phyloP scores from a whole-genome alignment of 2,329 filamentous ascomycete species.

The Didymella segeticola region DNA sequence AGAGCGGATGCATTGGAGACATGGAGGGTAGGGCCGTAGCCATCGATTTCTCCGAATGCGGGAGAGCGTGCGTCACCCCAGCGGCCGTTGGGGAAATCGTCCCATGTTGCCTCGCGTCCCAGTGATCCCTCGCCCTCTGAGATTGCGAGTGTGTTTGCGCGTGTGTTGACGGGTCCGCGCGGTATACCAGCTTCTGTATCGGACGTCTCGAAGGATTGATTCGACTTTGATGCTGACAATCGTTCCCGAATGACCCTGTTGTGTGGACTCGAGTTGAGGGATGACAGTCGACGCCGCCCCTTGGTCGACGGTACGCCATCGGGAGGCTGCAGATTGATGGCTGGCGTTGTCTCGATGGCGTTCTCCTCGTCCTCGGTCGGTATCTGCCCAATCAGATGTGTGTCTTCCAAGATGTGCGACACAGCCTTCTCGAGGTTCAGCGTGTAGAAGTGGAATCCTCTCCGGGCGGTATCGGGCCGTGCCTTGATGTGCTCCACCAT shows the following conservation, averaged over 20 bases:
- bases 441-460: constrained; percentile 97
- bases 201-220: constrained; percentile 66
- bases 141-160: constrained; percentile 87
- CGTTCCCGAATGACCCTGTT: constrained; percentile 85
- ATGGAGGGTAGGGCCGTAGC: constrained; percentile 96
- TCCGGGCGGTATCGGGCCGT: constrained; percentile 51
- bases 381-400: constrained; percentile 74
- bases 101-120: constrained; percentile 95
- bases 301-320: constrained; percentile 29
- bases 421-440: constrained; percentile 96
- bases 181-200: constrained; percentile 81
- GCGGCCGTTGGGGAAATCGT: constrained; percentile 95
- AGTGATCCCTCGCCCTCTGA: constrained; percentile 91
- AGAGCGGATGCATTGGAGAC: constrained; percentile 85
- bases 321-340: constrained; percentile 41
- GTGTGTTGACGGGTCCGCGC: constrained; percentile 72
- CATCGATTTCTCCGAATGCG: constrained; percentile 95
- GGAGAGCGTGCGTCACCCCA: constrained; percentile 89
- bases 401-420: constrained; percentile 87
- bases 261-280: constrained; percentile 81
- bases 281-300: constrained; percentile 70
- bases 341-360: constrained; percentile 57
- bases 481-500: constrained; percentile 80
- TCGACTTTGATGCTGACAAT: constrained; percentile 61
- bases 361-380: constrained; percentile 53